Base-by-base conservation (phyloP, 441 rosid species). In the Pelargonium fulgidum region DNA sequence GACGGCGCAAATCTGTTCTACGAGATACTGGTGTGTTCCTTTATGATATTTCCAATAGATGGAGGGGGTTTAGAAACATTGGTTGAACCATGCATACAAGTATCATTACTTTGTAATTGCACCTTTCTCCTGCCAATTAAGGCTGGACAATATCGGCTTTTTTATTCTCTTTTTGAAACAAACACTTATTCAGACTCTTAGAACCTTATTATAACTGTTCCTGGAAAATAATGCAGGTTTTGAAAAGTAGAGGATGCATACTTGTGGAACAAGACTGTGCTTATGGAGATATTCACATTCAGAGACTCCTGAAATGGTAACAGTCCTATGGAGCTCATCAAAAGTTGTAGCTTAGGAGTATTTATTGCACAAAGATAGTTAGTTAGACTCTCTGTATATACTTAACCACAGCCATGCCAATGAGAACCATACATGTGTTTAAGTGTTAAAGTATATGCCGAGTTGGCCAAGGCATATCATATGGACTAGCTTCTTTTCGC, bases 1-100 rank as follows among this genome's bases (percentile, higher is more conserved):
- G 83, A 82, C 77, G 82, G 84, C 66, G 94, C 90, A 52, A 81
- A 85, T 77, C 77, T 92, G 78, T 92, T 94, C 83, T 90, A 89
- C 66, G 97, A 94, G 78, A 85, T 88, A 76, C 77, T 90, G 90
- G 97, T 91, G 85, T 13, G 77, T 71, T 64, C 14, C 12, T 4
- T 17, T 56, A 19, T 39, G 42, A 39, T 39, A 39, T 39, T 39
- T 39, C 9, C 42, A 39, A 39, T 39, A 39, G 42, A 7, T 39
- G 42, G 42, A 39, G 8, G 42, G 42, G 42, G 42, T 6, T 39
- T 39, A 39, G 42, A 39, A 39, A 39, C 9, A 39, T 39, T 39
- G 42, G 42, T 39, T 39, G 42, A 39, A 39, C 8, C 42, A 39
- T 39, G 42, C 42, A 6, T 39, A 39, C 42, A 6, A 39, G 42